phyloP scores from a whole-genome alignment of 305 asterid species.

The Solanum hybrid region DNA sequence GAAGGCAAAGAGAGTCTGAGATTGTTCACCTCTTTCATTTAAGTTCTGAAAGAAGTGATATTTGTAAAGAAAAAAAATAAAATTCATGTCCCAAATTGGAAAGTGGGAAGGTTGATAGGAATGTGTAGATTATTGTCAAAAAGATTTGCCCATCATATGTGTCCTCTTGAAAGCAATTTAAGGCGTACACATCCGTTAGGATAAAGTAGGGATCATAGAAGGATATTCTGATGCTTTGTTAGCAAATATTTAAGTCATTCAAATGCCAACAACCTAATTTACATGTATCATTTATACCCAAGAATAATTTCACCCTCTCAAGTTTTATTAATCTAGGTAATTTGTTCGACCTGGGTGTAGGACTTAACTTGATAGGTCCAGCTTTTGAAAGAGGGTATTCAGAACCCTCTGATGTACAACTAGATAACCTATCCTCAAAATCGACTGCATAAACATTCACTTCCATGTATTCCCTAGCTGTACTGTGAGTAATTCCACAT shows the following conservation, averaged over 20 bases:
- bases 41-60: neutral
- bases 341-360: neutral
- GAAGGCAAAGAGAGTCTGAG: neutral
- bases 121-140: neutral
- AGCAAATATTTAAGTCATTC: neutral
- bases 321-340: neutral
- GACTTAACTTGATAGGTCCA: neutral
- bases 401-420: neutral
- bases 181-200: neutral
- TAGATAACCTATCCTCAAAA: neutral
- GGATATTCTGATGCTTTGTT: neutral
- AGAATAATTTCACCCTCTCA: neutral
- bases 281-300: neutral
- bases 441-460: neutral
- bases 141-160: neutral
- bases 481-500: neutral
- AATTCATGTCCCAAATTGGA: neutral
- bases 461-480: neutral
- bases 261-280: neutral
- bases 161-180: neutral
- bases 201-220: neutral
- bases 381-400: neutral
- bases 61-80: neutral
- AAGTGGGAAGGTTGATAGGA: neutral
- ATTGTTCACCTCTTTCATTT: neutral